Evolutionary conservation across 495 filamentous ascomycete species (phyloP).

Genomic region (Talaromyces wortmannii): DNA sequence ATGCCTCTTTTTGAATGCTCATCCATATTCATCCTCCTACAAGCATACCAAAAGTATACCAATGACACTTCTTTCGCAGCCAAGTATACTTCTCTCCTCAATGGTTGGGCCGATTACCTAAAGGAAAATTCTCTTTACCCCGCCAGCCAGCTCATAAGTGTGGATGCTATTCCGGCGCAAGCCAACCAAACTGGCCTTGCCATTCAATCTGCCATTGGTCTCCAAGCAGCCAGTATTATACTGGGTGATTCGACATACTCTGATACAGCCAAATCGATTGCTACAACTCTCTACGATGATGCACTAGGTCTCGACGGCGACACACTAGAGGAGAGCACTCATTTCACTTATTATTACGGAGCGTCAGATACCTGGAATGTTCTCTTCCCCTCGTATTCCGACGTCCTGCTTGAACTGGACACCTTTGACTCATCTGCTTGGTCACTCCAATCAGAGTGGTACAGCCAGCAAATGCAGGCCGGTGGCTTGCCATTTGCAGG

Average conservation of each 20-base stretch:
- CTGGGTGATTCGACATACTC: slow-evolving; percentile 26
- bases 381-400: slow-evolving; percentile 31
- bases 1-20: slow-evolving; percentile 34
- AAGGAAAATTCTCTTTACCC: slow-evolving; percentile 35
- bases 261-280: slow-evolving; percentile 21
- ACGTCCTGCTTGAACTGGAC: slow-evolving; percentile 27
- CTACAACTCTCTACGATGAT: slow-evolving; percentile 30
- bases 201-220: slow-evolving; percentile 42
- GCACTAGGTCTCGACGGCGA: slow-evolving; percentile 23
- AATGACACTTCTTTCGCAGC: slow-evolving; percentile 20
- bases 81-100: slow-evolving; percentile 21
- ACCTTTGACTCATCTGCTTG: slow-evolving; percentile 26
- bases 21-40: slow-evolving; percentile 29
- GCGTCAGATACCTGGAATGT: slow-evolving; percentile 22
- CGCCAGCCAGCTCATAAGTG: slow-evolving; percentile 36
- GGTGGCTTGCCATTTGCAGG: slow-evolving; percentile 27
- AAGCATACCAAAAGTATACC: slow-evolving; percentile 28
- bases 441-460: slow-evolving; percentile 25
- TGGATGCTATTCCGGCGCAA: slow-evolving; percentile 37
- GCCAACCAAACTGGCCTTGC: slow-evolving; percentile 46
- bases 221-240: slow-evolving; percentile 32
- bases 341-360: slow-evolving; percentile 31
- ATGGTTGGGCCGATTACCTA: slow-evolving; percentile 40
- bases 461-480: slow-evolving; percentile 17
- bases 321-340: slow-evolving; percentile 12